phyloP scores from a whole-genome alignment of 208 protist genomes.

The Crithidia expoeki region DNA sequence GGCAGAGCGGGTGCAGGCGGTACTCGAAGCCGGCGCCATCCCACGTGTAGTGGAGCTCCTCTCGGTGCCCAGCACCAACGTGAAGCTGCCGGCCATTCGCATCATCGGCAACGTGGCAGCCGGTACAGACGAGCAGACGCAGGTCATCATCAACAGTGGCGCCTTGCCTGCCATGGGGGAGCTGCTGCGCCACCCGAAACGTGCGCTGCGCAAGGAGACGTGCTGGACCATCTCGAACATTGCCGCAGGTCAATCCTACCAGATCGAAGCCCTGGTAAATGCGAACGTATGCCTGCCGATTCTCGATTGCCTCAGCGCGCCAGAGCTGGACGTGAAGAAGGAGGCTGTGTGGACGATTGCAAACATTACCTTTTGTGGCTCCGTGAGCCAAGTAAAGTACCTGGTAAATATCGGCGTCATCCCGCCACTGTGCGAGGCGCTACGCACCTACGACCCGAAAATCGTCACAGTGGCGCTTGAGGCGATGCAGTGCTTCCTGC shows the following conservation, averaged over 20 bases:
- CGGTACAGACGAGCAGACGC: slow-evolving; percentile 96
- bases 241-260: slow-evolving; percentile 93
- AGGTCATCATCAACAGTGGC: slow-evolving; percentile 94
- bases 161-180: slow-evolving; percentile 74
- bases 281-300: slow-evolving; percentile 94
- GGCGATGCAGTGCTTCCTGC: slow-evolving; percentile 96
- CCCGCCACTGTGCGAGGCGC: slow-evolving; percentile 92
- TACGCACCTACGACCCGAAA: slow-evolving; percentile 87
- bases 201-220: slow-evolving; percentile 97
- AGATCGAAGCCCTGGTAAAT: slow-evolving; percentile 95
- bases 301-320: slow-evolving; percentile 80
- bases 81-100: slow-evolving; percentile 96
- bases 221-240: slow-evolving; percentile 99
- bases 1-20: slow-evolving; percentile 94
- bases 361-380: slow-evolving; percentile 95
- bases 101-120: slow-evolving; percentile 99
- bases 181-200: slow-evolving; percentile 87
- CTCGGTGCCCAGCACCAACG: slow-evolving; percentile 46
- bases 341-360: slow-evolving; percentile 98
- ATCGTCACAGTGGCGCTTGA: slow-evolving; percentile 96
- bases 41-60: slow-evolving; percentile 95
- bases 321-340: slow-evolving; percentile 96
- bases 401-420: slow-evolving; percentile 92
- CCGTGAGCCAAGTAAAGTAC: slow-evolving; percentile 88
- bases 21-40: slow-evolving; percentile 93